Conservation (phyloP, 1,139 yeast genomes). For the Scheffersomyces stambukii region DNA sequence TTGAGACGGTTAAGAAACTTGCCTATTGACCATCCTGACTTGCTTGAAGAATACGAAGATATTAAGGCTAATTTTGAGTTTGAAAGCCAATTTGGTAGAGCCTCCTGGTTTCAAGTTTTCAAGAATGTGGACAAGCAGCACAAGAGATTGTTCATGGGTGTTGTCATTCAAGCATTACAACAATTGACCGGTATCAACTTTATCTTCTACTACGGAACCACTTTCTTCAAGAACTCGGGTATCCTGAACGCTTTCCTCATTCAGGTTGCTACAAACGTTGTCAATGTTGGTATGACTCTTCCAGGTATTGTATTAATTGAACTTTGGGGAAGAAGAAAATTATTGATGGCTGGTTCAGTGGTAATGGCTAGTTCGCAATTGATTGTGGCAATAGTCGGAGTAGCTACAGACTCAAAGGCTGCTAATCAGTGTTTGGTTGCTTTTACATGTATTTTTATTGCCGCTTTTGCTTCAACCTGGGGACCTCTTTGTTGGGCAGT, state of each 20-base stretch:
- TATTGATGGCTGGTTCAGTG: conserved; percentile 49
- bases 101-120: conserved; percentile 34
- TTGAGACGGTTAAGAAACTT: conserved; percentile 30
- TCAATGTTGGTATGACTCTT: conserved; percentile 33
- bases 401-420: conserved; percentile 28
- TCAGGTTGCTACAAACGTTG: conserved; percentile 34
- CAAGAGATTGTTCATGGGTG: conserved; percentile 34
- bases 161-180: conserved; percentile 46
- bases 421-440: conserved; percentile 59
- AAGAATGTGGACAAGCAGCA: conserved; percentile 29
- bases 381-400: conserved; percentile 68
- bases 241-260: conserved; percentile 38
- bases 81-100: conserved; percentile 26
- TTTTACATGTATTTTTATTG: conserved; percentile 62
- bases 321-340: conserved; percentile 33
- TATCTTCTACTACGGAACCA: conserved; percentile 65
- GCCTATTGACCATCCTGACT: conserved; percentile 37
- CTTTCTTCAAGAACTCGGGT: conserved; percentile 58
- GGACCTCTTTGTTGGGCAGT: conserved; percentile 74
- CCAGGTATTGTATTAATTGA: conserved; percentile 38
- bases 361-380: conserved; percentile 65
- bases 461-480: conserved; percentile 70
- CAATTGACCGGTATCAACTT: conserved; percentile 76
- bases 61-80: conserved; percentile 35
- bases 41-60: conserved; percentile 35